Base-by-base conservation (phyloP, 768 basidiomycete genomes). In the Boletus huronensis region DNA sequence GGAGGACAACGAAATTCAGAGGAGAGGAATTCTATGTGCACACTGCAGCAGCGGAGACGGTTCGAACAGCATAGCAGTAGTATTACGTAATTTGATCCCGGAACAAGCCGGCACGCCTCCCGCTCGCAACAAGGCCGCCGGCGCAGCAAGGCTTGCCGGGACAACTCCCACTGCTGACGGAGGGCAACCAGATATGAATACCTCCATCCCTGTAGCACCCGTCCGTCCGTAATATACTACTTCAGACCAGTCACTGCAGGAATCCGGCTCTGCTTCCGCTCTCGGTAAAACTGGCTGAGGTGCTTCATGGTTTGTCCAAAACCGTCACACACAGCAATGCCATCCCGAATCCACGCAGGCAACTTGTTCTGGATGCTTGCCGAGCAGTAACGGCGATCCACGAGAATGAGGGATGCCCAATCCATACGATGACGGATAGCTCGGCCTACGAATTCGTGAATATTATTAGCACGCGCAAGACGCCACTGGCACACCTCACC, bases 381-480 rank as follows among this genome's bases (percentile, higher is more conserved):
- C 0, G 82, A 82, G 7, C 81, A 74, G 65, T 97, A 99, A 32
- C 96, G 85, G 53, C 74, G 78, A 70, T 99, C 96, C 41, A 99
- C 73, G 16, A 99, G 81, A 48, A 98, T 77, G 45, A 99, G 79
- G 0, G 89, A 84, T 3, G 95, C 93, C 87, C 95, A 99, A 66
- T 99, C 96, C 59, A 78, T 81, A 28, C 82, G 81, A 68, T 98
- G 95, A 40, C 96, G 85, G 55, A 98, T 96, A 5, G 95, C 95
- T 46, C 96, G 85, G 31, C 94, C 94, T 97, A 38, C 34, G 23
- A 42, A 23, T 26, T 13, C 13, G 35, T 60, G 26, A 62, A 21
- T 34, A 50, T 53, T 32, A 10, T 41, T 17, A 36, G 13, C 31
- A 21, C 7, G n/a, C 32, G 19, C 41, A 9, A 48, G 25, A 32